These are phyloP conservation scores for Mucor ambiguus DNA, from an alignment of 371 early-diverging fungal genomes.

Conservation along the genomic window DNA sequence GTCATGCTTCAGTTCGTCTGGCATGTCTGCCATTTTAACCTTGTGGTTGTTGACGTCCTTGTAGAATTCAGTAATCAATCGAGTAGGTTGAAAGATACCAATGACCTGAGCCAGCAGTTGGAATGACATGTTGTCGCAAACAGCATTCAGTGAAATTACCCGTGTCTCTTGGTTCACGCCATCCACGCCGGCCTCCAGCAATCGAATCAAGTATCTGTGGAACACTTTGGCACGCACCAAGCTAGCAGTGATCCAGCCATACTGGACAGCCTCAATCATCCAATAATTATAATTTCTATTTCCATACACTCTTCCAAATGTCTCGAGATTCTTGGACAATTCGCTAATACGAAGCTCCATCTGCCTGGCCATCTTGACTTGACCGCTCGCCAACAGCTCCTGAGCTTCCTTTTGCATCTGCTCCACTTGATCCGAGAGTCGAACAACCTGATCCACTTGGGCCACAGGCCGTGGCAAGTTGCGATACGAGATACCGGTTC, in stretches of 20 bases:
- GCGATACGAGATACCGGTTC: neutral
- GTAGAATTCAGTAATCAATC: neutral
- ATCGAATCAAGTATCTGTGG: constrained; percentile 39
- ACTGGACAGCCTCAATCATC: constrained; percentile 40
- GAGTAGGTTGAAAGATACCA: constrained; percentile 14
- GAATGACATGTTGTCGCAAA: constrained; percentile 16
- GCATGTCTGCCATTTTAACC: constrained; percentile 7
- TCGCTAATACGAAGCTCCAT: constrained; percentile 7
- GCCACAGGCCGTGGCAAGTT: neutral
- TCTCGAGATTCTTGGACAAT: constrained; percentile 8
- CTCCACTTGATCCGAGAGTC: constrained; percentile 27
- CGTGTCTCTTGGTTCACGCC: constrained; percentile 23
- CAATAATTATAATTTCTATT: constrained; percentile 2
- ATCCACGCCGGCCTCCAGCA: constrained; percentile 11
- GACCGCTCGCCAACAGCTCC: neutral
- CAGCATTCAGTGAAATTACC: neutral
- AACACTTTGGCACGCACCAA: constrained; percentile 45
- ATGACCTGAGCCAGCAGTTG: constrained; percentile 16
- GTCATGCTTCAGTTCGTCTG: constrained; percentile 6
- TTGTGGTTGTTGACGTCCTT: neutral
- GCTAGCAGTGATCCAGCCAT: constrained; percentile 47
- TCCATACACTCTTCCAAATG: neutral
- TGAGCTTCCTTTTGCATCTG: constrained; percentile 27
- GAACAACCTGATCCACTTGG: constrained; percentile 18
- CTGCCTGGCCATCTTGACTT: constrained; percentile 3